Evolutionary conservation across 2,329 filamentous ascomycete species (phyloP).

Genomic region (Thermoascus crustaceus): DNA sequence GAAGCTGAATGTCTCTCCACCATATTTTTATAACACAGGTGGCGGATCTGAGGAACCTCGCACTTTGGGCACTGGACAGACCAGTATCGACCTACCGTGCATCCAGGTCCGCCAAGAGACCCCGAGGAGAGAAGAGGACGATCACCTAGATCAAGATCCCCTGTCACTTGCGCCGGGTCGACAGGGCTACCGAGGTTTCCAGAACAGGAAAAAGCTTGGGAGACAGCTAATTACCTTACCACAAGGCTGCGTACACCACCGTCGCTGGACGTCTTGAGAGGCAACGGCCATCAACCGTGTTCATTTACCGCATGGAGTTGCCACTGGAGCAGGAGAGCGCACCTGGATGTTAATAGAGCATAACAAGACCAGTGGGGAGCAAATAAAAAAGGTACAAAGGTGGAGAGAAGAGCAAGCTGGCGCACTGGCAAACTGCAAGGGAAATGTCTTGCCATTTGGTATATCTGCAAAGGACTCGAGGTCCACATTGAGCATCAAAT

Average conservation of each 20-base stretch:
- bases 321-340: constrained; percentile 3
- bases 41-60: not conserved
- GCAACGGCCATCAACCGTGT: no score
- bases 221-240: no score
- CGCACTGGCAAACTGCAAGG: not conserved
- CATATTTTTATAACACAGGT: not conserved
- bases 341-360: constrained; percentile 4
- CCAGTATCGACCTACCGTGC: not conserved
- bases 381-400: not conserved
- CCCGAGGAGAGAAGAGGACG: no score
- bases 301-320: not conserved
- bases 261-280: no score
- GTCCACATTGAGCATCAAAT: constrained; percentile 5
- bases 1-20: not conserved
- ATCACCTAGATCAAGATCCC: no score
- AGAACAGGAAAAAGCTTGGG: no score
- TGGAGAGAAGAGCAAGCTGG: not conserved
- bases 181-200: no score
- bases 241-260: no score
- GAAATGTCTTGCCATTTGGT: constrained; percentile 4
- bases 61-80: no score
- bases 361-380: not conserved
- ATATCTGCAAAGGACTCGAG: constrained; percentile 5
- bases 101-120: no score
- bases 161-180: no score